Evolutionary conservation across 345 rosid species (phyloP).

Genomic region (Angophora floribunda): DNA sequence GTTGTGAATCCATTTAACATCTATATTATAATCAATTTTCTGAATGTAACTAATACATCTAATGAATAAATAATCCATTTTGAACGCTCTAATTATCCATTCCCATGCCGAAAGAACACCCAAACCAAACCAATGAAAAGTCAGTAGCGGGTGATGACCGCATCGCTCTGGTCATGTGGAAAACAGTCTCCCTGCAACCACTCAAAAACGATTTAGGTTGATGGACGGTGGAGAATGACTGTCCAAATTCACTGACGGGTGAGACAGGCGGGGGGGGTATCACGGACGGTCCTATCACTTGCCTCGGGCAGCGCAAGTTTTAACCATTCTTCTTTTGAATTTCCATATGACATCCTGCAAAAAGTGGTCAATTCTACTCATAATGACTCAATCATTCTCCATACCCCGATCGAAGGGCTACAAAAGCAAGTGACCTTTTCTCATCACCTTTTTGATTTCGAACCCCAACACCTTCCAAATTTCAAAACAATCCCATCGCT

Average conservation of each 20-base stretch:
- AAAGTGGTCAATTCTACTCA: not conserved
- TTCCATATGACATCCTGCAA: not conserved
- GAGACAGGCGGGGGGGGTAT: constrained; percentile 14
- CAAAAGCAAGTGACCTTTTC: constrained; percentile 19
- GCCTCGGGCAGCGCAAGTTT: constrained; percentile 30
- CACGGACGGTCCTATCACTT: constrained; percentile 58
- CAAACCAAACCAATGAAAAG: not conserved
- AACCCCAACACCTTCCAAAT: not conserved
- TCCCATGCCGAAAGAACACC: not conserved
- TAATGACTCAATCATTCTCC: constrained; percentile 47
- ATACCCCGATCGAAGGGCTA: constrained; percentile 14
- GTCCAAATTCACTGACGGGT: not conserved
- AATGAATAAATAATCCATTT: not conserved
- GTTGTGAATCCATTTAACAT: not conserved
- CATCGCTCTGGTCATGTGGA: not conserved
- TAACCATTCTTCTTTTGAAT: not conserved
- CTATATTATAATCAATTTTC: no score
- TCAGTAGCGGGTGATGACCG: not conserved
- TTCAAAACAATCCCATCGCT: not conserved
- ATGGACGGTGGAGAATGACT: not conserved
- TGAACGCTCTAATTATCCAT: not conserved
- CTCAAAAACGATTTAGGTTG: not conserved
- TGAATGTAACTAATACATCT: not conserved
- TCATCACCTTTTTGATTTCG: not conserved
- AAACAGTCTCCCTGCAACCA: not conserved